Evolutionary conservation across 495 filamentous ascomycete genomes (phyloP), one percentile per base, ranked within the genome.

Genomic region (Talaromyces thailandensis): DNA sequence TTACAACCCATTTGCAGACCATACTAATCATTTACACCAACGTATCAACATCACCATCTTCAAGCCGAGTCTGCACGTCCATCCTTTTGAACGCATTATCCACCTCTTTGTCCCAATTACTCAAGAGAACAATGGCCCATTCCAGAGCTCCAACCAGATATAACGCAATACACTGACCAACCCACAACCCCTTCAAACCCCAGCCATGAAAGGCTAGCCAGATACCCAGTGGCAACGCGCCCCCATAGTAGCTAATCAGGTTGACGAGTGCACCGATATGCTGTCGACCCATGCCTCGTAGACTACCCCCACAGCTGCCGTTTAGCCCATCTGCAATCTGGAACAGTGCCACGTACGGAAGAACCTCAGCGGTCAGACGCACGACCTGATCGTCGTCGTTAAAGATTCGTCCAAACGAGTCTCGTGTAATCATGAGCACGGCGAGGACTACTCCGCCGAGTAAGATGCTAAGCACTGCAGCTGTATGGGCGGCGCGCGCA

Each of bases 271-370:
- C 92, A 16, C 92, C 92, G 31, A 94, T 80, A 79, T 95, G 92
- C 72, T 96, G 92, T 40, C 90, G 77, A 14, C 92, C 92, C 89
- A 92, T 93, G 0, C 92, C 92, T 56, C 92, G 73, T 11, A 96
- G 75, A 62, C 84, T 85, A 6, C 92, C 92, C 9, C 92, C 92
- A 68, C 92, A 96, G 63, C 84, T 88, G 0, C 89, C 90, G 72
- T 93, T 94, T 61, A 95, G 72, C 3, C 92, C 92, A 72, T 96
- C 92, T 0, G 92, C 90, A 62, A 96, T 92, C 76, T 96, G 92
- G 78, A 96, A 96, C n/a, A 96, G 79, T 3, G 92, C 92, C 11
- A 96, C 92, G 66, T 83, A 92, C 23, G 91, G 92, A 75, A 96
- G 84, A 45, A 96, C 90, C 32, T 92, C 82, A 2, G 89, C 86